These are phyloP conservation scores for Penicillium capsulatum DNA, from an alignment of 2,329 filamentous ascomycete genomes.

Conservation along the genomic window DNA sequence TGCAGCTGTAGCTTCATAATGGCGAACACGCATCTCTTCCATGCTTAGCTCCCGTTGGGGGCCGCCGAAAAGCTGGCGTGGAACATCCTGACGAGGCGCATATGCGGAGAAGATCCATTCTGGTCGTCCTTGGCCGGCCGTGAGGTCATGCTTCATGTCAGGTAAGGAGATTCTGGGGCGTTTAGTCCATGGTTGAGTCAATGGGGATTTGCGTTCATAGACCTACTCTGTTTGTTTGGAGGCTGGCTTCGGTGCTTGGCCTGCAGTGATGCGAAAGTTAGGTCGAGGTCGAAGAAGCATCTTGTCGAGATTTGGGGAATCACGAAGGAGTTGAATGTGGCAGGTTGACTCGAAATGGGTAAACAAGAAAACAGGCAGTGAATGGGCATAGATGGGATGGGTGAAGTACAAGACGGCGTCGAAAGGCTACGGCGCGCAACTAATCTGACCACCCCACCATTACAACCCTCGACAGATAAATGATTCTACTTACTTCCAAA, in stretches of 20 bases:
- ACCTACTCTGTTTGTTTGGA: not conserved
- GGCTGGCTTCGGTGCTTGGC: no score
- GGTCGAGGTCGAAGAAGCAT: no score
- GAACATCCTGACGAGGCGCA: constrained; percentile 70
- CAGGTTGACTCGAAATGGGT: no score
- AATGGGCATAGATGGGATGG: no score
- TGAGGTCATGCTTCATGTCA: constrained; percentile 63
- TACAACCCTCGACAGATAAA: no score
- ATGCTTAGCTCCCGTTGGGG: constrained; percentile 75
- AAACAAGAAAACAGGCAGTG: no score
- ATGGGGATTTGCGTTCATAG: not conserved
- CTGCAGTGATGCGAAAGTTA: no score
- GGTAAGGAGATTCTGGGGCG: constrained; percentile 55
- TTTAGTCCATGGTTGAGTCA: constrained; percentile 13
- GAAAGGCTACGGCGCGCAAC: no score
- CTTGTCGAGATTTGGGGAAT: no score
- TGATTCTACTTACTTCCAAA: constrained; percentile 44
- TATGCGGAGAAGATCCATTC: constrained; percentile 85
- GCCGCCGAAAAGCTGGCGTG: constrained; percentile 79
- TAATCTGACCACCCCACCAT: no score
- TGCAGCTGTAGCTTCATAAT: constrained; percentile 61
- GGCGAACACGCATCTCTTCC: constrained; percentile 73
- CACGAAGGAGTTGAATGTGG: no score
- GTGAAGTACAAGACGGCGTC: no score
- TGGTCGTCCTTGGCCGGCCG: constrained; percentile 59